Evolutionary conservation across 345 rosid genomes (phyloP).

Genomic region (Aquilaria sinensis): DNA sequence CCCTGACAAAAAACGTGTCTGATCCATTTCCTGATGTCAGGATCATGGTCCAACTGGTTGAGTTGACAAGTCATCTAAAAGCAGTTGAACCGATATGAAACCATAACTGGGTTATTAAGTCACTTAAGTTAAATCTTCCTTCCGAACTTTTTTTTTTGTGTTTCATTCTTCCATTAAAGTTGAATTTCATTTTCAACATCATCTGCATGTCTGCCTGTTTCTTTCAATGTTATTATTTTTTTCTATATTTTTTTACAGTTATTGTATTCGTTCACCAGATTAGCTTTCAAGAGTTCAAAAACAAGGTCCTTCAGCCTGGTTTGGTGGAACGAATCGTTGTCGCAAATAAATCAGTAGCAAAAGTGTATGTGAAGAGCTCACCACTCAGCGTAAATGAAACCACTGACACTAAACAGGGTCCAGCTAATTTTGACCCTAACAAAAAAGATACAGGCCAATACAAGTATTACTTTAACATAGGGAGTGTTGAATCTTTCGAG

Average conservation of each 20-base stretch:
- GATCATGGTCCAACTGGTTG: too few species aligned
- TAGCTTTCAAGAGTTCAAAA: conserved; percentile 57
- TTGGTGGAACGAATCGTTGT: conserved; percentile 42
- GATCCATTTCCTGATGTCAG: too few species aligned
- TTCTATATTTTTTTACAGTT: conserved; percentile 1
- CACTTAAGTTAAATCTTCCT: background rate
- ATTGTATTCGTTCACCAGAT: conserved; percentile 24
- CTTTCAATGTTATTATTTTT: background rate
- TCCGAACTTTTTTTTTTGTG: background rate
- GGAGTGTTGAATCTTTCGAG: conserved; percentile 49
- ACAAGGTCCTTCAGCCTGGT: conserved; percentile 48
- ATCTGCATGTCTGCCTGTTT: background rate
- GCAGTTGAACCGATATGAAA: background rate
- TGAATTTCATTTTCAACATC: background rate
- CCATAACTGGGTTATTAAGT: background rate
- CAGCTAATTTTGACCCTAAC: conserved; percentile 15
- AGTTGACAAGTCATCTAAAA: too few species aligned
- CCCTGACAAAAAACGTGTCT: too few species aligned
- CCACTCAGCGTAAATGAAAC: conserved; percentile 14
- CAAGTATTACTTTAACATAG: conserved; percentile 35
- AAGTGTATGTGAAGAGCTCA: conserved; percentile 30
- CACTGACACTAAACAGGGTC: conserved; percentile 16
- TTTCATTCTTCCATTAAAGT: background rate
- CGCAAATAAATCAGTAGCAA: conserved; percentile 47
- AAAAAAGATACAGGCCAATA: conserved; percentile 24